A percentile compares a stretch with the other conserved stretches of the same genome.
These are phyloP conservation scores for Lichtheimia ramosa DNA, from an alignment of 371 early-diverging fungal species.

Conservation along the genomic window DNA sequence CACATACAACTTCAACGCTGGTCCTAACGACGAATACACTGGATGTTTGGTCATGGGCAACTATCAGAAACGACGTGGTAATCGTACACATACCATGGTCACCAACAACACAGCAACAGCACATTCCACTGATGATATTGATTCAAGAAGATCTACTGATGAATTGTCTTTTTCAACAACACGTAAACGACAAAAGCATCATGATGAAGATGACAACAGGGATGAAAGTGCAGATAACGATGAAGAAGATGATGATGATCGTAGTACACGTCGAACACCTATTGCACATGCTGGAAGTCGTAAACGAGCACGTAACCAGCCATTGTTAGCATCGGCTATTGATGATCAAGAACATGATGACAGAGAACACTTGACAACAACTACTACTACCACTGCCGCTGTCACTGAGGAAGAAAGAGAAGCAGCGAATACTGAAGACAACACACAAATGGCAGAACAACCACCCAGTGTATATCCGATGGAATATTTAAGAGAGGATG, in stretches of 20 bases:
- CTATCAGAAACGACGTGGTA: constrained; percentile 33
- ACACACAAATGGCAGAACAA: background rate
- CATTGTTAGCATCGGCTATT: background rate
- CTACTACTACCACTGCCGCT: background rate
- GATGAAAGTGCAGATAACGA: constrained; percentile 15
- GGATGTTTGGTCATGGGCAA: constrained; percentile 48
- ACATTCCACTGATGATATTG: constrained; percentile 10
- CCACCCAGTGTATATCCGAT: background rate
- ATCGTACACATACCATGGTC: background rate
- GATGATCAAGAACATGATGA: constrained; percentile 1
- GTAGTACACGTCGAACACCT: constrained; percentile 4
- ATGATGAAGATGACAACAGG: constrained; percentile 15
- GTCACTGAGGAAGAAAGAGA: background rate
- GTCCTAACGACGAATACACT: constrained; percentile 30
- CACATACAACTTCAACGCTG: constrained; percentile 32
- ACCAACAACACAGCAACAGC: background rate
- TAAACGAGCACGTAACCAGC: constrained; percentile 9
- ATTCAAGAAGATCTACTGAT: constrained; percentile 12
- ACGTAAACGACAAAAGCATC: constrained; percentile 7
- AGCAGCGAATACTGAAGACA: background rate
- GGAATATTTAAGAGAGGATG: background rate
- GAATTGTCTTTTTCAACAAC: background rate
- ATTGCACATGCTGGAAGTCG: constrained; percentile 16
- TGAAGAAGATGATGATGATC: constrained; percentile 9
- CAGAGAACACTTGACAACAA: background rate